Percentiles rank a stretch among this genome's conserved stretches.
phyloP scores from a whole-genome alignment of 306 rosid species.

The Casuarina glauca region DNA sequence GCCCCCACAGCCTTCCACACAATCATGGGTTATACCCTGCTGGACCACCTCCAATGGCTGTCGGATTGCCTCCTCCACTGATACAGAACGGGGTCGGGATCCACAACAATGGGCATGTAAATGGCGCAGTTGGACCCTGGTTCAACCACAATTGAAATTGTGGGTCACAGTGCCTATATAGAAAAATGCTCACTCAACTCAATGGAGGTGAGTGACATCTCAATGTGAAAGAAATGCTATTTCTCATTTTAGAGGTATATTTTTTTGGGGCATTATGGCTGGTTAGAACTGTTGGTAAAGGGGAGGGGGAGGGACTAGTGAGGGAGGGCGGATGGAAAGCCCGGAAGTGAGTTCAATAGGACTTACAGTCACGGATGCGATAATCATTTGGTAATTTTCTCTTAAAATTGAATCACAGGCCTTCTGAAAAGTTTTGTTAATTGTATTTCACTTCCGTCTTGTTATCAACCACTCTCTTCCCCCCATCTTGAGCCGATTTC shows the following conservation, averaged over 20 bases:
- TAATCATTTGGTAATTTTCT: conserved; percentile 44
- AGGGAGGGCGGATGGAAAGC: conserved; percentile 20
- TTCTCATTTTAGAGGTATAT: conserved; percentile 39
- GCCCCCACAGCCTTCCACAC: conserved; percentile 73
- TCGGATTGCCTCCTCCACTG: conserved; percentile 67
- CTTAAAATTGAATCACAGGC: conserved; percentile 47
- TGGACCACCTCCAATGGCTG: conserved; percentile 55
- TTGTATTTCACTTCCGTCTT: neutral
- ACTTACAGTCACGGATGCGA: conserved; percentile 69
- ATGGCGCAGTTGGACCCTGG: conserved; percentile 95
- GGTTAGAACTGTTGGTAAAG: conserved; percentile 61
- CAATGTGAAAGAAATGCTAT: conserved; percentile 29
- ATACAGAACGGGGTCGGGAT: conserved; percentile 76
- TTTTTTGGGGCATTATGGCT: conserved; percentile 64
- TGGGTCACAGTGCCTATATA: conserved; percentile 31
- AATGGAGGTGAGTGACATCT: conserved; percentile 28
- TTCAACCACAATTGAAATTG: conserved; percentile 69
- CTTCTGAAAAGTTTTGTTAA: conserved; percentile 32
- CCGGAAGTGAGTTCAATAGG: conserved; percentile 49
- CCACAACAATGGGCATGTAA: conserved; percentile 92
- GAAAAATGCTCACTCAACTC: conserved; percentile 28
- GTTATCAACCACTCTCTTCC: neutral
- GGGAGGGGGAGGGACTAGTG: conserved; percentile 24
- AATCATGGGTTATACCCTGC: conserved; percentile 74
- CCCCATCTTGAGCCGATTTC: neutral